Evolutionary conservation across 192 early-diverging fungal genomes (phyloP).

Genomic region (Podila epicladia): DNA sequence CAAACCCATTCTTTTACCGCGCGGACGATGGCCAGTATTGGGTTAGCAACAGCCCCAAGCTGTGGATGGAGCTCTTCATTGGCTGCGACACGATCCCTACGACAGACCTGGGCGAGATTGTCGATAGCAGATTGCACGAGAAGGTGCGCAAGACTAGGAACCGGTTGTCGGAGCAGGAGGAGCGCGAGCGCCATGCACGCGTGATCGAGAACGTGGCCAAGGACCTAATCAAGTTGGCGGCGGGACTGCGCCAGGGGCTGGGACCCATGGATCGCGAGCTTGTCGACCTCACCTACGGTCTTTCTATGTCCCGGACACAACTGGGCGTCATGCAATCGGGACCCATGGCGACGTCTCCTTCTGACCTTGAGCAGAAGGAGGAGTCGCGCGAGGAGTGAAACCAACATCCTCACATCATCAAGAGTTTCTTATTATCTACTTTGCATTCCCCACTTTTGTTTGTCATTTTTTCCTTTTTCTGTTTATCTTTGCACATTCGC

Average conservation of each 20-base stretch:
- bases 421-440: constrained; percentile 3
- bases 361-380: constrained; percentile 32
- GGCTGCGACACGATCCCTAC: constrained; percentile 51
- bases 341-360: not conserved
- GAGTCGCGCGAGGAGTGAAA: constrained; percentile 39
- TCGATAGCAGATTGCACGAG: constrained; percentile 43
- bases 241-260: constrained; percentile 24
- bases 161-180: constrained; percentile 36
- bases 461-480: not conserved
- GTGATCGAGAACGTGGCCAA: constrained; percentile 45
- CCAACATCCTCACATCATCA: not conserved
- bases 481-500: not conserved
- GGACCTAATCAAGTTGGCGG: constrained; percentile 37
- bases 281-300: constrained; percentile 35
- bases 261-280: constrained; percentile 40
- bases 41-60: constrained; percentile 48
- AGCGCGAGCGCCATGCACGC: constrained; percentile 44
- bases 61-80: constrained; percentile 52
- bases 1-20: constrained; percentile 48
- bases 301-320: constrained; percentile 41
- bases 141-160: constrained; percentile 51
- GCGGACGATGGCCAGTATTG: constrained; percentile 48
- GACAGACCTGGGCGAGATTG: constrained; percentile 42
- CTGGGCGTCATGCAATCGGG: constrained; percentile 40
- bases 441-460: constrained; percentile 3